Base-by-base conservation (phyloP, 1,284 basidiomycete species). In the Farysia itapuensis region DNA sequence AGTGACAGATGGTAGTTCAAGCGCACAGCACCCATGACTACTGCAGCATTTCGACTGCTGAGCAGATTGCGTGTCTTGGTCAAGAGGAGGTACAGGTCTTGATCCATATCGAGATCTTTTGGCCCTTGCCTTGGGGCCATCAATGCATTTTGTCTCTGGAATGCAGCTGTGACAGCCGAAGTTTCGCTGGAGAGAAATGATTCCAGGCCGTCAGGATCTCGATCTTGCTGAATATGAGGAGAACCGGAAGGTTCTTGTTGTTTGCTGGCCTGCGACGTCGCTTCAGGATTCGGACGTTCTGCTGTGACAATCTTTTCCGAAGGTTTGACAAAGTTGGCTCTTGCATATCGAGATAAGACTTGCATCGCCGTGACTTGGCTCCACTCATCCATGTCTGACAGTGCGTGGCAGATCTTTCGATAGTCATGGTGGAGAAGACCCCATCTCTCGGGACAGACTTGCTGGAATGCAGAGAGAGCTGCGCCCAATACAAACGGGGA, bases 371-470 rank as follows among this genome's bases (percentile, higher is more conserved):
- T 84, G 4, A 88, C 83, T 77, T 97, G 95, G 0, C 90, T 90
- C 94, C 94, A 98, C 75, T 95, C 92, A 70, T 98, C 94, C 14
- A 88, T 86, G 67, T 99, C 93, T 23, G 89, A 82, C 1, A 98
- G 80, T 13, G 89, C 82, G 34, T 84, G 82, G 72, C 91, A 96
- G 35, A 94, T 81, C 33, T 88, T 84, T 21, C 93, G 83, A 70
- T 89, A 98, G 70, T 94, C 88, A 19, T 83, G 83, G 73, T 98
- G 95, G 0, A 98, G 78, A 5, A 96, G 83, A 68, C 94, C 89
- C 22, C 67, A 74, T 4, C 56, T 35, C 4, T 56, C 39, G 4
- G 59, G 57, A 25, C 63, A 66, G 28, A 66, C 42, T 15, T 52
- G 53, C 21, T 47, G 49, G 24, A 94, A 96, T 1, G 94, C 90